Base-by-base conservation (phyloP, 2,329 filamentous ascomycete species). In the Hymenoscyphus occultus region DNA sequence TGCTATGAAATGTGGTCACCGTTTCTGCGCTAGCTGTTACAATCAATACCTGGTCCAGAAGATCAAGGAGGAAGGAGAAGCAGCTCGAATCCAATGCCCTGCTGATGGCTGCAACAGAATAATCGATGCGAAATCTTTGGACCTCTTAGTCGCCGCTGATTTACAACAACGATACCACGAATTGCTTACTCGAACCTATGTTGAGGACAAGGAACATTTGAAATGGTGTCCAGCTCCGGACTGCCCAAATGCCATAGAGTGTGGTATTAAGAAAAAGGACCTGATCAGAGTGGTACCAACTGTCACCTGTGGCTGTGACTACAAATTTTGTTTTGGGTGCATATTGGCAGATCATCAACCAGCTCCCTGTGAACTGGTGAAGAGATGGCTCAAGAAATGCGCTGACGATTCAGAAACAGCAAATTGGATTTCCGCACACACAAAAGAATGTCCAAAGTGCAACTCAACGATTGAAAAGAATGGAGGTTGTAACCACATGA, bases 191-290 rank as follows among this genome's bases (percentile, higher is more conserved):
- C 85, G 95, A 71, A 97, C 93, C 6, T 99, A 97, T 74, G 95
- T 99, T 66, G 95, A 99, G 77, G 94, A 99, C 78, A 97, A 93
- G 78, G 93, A 97, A 64, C 90, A 90, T 64, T 86, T 98, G 66
- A 97, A 96, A 77, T 99, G 95, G 95, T 99, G 95, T 76, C 95
- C 95, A 0, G 94, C 94, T 0, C 95, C 95, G n/a, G 94, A 99
- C 77, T 99, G 95, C 78, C 86, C 91, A 72, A 98, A 95, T 74
- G 95, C 94, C 13, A 82, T 99, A 58, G 91, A 98, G 74, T 99
- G 95, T 73, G 82, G 81, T 0, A 85, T 98, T 65, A 97, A 96
- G 80, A 90, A 90, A 79, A 93, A 92, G 75, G 93, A 97, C 64
- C 82, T 99, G 22, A 85, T 87, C 71, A 89, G 85, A 71, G 85